Conservation (phyloP, 2,329 filamentous ascomycete species). For the Ascosphaera aggregata region DNA sequence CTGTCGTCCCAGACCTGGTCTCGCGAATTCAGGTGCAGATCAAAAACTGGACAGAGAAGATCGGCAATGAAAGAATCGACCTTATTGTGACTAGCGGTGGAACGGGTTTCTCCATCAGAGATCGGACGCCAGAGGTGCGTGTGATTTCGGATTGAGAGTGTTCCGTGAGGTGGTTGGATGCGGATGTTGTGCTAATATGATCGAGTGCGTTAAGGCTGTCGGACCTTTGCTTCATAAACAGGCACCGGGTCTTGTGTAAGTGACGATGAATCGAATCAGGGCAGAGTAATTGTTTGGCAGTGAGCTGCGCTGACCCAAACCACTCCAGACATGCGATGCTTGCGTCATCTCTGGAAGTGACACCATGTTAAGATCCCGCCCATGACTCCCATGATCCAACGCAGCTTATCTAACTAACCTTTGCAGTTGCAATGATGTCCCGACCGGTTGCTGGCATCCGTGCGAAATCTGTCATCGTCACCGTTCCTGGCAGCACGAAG, state of each 20-base stretch:
- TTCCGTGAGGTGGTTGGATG: no score
- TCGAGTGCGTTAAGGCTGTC: not conserved
- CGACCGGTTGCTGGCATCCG: conserved; percentile 76
- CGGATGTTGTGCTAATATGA: no score
- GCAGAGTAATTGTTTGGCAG: no score
- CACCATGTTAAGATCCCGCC: conserved; percentile 41
- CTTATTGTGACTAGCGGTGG: conserved; percentile 76
- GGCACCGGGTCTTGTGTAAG: not conserved
- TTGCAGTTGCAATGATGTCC: conserved; percentile 80
- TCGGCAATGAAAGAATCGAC: conserved; percentile 30
- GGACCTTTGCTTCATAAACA: not conserved
- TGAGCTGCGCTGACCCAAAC: no score
- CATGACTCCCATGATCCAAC: conserved; percentile 6
- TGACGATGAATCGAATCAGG: conserved; percentile 3
- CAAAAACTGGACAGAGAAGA: conserved; percentile 46
- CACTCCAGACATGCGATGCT: conserved; percentile 63
- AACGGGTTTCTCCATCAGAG: conserved; percentile 70
- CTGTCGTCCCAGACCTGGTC: conserved; percentile 60
- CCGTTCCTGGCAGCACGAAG: conserved; percentile 83
- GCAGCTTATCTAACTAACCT: conserved; percentile 1
- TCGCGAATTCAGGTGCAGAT: conserved; percentile 53
- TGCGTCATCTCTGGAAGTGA: conserved; percentile 57
- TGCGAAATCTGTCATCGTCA: conserved; percentile 61
- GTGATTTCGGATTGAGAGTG: no score
- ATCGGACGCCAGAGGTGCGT: conserved; percentile 68